Evolutionary conservation across 1,284 basidiomycete species (phyloP).

Genomic region (Naganishia sp.): DNA sequence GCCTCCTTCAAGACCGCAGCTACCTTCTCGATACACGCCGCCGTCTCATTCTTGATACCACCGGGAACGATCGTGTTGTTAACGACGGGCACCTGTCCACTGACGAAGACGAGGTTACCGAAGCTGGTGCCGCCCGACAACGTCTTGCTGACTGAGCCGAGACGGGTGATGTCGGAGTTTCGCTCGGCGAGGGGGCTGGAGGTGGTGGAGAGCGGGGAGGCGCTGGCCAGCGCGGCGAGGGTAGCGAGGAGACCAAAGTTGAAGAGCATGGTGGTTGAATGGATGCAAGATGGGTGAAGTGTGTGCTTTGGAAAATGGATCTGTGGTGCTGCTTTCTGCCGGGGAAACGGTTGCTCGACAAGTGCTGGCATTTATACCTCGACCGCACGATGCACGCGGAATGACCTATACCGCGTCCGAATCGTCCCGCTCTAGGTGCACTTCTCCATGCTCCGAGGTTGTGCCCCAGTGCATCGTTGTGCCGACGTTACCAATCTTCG

Average conservation of each 20-base stretch:
- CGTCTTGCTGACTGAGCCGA: constrained; percentile 33
- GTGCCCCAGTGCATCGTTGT: no score
- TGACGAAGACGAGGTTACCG: constrained; percentile 37
- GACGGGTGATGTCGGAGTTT: constrained; percentile 34
- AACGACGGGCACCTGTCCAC: constrained; percentile 34
- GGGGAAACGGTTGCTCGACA: no score
- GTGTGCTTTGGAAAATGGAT: not conserved
- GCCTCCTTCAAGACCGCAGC: constrained; percentile 35
- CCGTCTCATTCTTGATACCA: constrained; percentile 38
- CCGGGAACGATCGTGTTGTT: constrained; percentile 36
- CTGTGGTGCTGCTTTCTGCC: not conserved
- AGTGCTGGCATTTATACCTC: constrained; percentile 4
- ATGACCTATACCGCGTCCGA: no score
- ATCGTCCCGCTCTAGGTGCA: no score
- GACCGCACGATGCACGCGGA: not conserved
- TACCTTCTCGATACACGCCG: constrained; percentile 33
- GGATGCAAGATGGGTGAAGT: not conserved
- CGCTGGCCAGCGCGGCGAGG: constrained; percentile 18
- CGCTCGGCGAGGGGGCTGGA: constrained; percentile 4
- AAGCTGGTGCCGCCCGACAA: constrained; percentile 35
- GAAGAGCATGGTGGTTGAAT: constrained; percentile 18
- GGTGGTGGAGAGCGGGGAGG: constrained; percentile 20
- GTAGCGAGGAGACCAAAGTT: constrained; percentile 26
- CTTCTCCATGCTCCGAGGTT: no score
- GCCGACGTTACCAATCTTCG: no score